These are phyloP conservation scores for Barnettozyma californica DNA, from an alignment of 805 yeast genomes.

Conservation along the genomic window DNA sequence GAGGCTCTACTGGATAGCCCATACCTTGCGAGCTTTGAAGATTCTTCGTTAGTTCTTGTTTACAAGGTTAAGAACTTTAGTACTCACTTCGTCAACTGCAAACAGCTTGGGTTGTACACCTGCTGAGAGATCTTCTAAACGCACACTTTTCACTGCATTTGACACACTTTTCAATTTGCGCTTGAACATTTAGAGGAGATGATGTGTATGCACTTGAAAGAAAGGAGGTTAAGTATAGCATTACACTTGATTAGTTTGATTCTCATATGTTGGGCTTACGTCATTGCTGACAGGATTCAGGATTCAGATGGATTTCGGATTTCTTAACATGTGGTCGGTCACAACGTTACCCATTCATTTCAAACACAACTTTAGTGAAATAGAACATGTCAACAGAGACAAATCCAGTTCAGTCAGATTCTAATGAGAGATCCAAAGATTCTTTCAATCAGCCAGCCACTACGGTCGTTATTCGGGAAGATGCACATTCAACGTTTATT, in stretches of 20 bases:
- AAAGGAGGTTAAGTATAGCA: not conserved
- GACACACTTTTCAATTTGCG: constrained; percentile 28
- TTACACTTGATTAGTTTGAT: not conserved
- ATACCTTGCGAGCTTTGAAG: constrained; percentile 29
- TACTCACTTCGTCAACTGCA: constrained; percentile 27
- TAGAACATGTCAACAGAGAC: not conserved
- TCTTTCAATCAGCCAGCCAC: constrained; percentile 11
- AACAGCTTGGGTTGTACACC: constrained; percentile 29
- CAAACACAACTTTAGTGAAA: not conserved
- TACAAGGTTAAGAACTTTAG: not conserved
- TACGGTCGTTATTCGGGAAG: constrained; percentile 20
- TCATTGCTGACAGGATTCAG: not conserved
- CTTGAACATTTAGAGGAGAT: constrained; percentile 25
- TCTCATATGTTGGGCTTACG: not conserved
- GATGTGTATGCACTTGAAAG: not conserved
- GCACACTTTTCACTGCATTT: constrained; percentile 30
- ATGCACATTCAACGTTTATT: constrained; percentile 24
- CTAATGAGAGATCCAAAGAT: not conserved
- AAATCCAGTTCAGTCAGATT: not conserved
- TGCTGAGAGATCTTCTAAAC: constrained; percentile 25
- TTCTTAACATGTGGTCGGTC: not conserved
- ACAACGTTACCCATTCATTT: not conserved
- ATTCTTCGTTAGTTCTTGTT: not conserved
- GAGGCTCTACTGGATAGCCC: constrained; percentile 64
- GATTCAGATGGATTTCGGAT: not conserved